Base-by-base conservation (phyloP, 805 yeast genomes). In the Starmerella apis region DNA sequence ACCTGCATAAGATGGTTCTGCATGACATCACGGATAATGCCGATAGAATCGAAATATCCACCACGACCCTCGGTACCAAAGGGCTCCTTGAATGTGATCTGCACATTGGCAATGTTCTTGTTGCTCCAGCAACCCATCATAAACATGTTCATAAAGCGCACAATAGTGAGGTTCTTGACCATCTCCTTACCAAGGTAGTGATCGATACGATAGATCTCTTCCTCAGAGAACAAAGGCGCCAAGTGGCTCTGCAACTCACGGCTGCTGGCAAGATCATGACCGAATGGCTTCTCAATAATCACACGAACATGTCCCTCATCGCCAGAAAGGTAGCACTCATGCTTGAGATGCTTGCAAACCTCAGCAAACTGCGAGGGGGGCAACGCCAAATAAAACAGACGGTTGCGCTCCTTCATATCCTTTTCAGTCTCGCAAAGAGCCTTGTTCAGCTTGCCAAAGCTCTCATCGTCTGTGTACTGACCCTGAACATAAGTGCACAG, bases 21-120 rank as follows among this genome's bases (percentile, higher is more conserved):
- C 86, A 92, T 90, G 43, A 92, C 97, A 65, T 92, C 98, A 68
- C 98, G 80, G 59, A 92, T 84, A 64, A 92, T 92, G 52, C 98
- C 98, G 62, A 88, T 86, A 49, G 75, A 73, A 69, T 92, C 97
- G 63, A 92, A 92, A 72, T 92, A 92, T 33, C 98, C 98, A 59
- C 98, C 98, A 65, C 98, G 80, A 50, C 98, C 98, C 70, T 92
- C 96, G 36, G 98, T 92, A 49, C 98, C 98, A 61, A 92, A 92
- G n/a, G 92, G 86, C 71, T 92, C 98, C 72, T 92, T 92, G 75
- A 92, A 90, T 13, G 90, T 77, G 59, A 92, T 80, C 72, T 90
- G 96, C 55, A 92, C 80, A 35, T 81, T 77, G 55, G 79, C 74
- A 63, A 92, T 79, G 67, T 77, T 82, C 56, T 83, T 76, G 65